phyloP scores from a whole-genome alignment of 192 early-diverging fungal species.

The Rhizophagus clarus region DNA sequence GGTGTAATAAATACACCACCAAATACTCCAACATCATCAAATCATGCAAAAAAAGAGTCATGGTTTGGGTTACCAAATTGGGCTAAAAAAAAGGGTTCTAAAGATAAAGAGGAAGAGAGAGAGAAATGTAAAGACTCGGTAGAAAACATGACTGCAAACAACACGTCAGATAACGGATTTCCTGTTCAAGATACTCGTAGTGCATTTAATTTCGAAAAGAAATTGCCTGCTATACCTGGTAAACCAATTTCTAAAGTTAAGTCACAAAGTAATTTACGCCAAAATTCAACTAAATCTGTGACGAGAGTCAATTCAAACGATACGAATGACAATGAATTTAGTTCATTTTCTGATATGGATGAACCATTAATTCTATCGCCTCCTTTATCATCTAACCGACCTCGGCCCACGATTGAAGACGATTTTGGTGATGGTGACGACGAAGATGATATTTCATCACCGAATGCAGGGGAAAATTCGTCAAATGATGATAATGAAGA shows the following conservation, averaged over 20 bases:
- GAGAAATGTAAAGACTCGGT: not conserved
- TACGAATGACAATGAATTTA: not conserved
- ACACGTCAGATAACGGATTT: not conserved
- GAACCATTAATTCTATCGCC: not conserved
- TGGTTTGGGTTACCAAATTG: slow-evolving; percentile 27
- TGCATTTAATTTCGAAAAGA: slow-evolving; percentile 16
- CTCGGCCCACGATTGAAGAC: not conserved
- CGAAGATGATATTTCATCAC: slow-evolving; percentile 20
- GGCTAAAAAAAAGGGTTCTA: slow-evolving; percentile 31
- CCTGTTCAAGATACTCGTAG: not conserved
- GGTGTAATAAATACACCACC: not conserved
- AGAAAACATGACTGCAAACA: not conserved
- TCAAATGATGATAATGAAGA: slow-evolving; percentile 17
- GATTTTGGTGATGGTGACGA: slow-evolving; percentile 21
- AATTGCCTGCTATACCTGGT: not conserved
- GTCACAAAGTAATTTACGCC: slow-evolving; percentile 23
- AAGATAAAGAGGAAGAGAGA: slow-evolving; percentile 29
- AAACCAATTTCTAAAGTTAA: not conserved
- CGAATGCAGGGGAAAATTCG: not conserved
- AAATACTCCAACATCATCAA: slow-evolving; percentile 8
- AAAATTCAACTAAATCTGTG: slow-evolving; percentile 3
- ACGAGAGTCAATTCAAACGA: not conserved
- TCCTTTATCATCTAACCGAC: not conserved
- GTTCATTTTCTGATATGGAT: not conserved
- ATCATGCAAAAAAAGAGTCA: slow-evolving; percentile 4